A percentile compares a stretch with the other conserved stretches of the same genome.
Evolutionary conservation across 148 eudicot genomes (phyloP).

Genomic region (Linanthus parryae): DNA sequence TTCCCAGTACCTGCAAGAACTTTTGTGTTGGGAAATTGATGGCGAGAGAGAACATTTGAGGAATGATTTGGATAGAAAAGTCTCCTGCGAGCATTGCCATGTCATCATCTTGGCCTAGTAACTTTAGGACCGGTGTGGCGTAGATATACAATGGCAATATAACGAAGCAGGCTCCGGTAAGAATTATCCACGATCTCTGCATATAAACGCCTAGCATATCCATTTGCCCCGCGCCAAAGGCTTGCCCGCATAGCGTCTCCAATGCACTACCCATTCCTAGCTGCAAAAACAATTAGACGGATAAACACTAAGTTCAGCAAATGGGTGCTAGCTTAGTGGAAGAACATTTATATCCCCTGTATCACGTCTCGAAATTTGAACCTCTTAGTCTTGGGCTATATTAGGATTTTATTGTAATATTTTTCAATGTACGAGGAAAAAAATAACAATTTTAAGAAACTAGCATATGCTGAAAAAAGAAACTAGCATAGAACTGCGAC

Average conservation of each 20-base stretch:
- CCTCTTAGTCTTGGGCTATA: no score
- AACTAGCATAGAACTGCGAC: no score
- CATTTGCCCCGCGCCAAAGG: constrained; percentile 84
- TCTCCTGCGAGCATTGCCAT: constrained; percentile 68
- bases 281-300: constrained; percentile 27
- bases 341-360: no score
- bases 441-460: no score
- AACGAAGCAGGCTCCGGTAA: constrained; percentile 41
- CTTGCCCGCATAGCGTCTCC: constrained; percentile 94
- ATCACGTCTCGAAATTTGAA: no score
- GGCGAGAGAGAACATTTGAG: constrained; percentile 90
- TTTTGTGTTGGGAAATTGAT: constrained; percentile 85
- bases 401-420: no score
- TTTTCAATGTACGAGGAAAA: no score
- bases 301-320: no score
- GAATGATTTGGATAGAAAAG: constrained; percentile 64
- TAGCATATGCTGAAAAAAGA: no score
- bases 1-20: constrained; percentile 78
- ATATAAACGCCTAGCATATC: constrained; percentile 86
- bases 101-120: constrained; percentile 69
- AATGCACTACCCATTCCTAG: constrained; percentile 96
- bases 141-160: constrained; percentile 67
- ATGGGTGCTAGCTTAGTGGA: no score
- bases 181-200: constrained; percentile 93
- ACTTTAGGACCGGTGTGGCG: constrained; percentile 52